phyloP scores from a whole-genome alignment of 495 filamentous ascomycete genomes.

The Tetracladium setigerum region DNA sequence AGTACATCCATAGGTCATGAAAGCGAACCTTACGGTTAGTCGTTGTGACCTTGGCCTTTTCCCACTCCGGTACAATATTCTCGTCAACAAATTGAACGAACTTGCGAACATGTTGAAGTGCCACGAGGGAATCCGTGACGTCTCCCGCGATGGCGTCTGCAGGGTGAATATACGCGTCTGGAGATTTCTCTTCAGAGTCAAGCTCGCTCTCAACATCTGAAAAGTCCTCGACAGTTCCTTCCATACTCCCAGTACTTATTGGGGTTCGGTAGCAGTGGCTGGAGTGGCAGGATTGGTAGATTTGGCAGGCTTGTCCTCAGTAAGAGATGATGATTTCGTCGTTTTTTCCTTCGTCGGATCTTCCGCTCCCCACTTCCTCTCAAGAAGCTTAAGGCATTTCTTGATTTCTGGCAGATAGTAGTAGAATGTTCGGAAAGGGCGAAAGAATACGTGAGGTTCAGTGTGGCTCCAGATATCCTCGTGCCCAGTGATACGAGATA shows the following conservation, averaged over 20 bases:
- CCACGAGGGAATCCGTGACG: neutral
- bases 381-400: slow-evolving; percentile 26
- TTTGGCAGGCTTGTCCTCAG: slow-evolving; percentile 6
- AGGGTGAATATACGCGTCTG: neutral
- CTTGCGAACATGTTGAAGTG: slow-evolving; percentile 23
- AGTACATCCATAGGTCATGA: slow-evolving; percentile 27
- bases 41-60: neutral
- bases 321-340: neutral
- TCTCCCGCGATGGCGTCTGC: slow-evolving; percentile 22
- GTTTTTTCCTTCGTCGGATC: slow-evolving; percentile 1
- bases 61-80: slow-evolving; percentile 24
- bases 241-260: neutral
- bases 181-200: slow-evolving; percentile 17
- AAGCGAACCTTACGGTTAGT: slow-evolving; percentile 14
- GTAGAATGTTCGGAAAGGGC: slow-evolving; percentile 32
- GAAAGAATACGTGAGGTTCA: slow-evolving; percentile 27
- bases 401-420: slow-evolving; percentile 32
- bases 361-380: slow-evolving; percentile 28
- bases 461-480: slow-evolving; percentile 22
- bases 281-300: too few relatives aligned
- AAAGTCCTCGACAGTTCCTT: slow-evolving; percentile 4
- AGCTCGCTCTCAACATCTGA: slow-evolving; percentile 20
- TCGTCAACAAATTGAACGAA: slow-evolving; percentile 1
- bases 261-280: too few relatives aligned
- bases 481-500: slow-evolving; percentile 7